Evolutionary conservation across 352 stramenopile species (phyloP).

Genomic region (Globisporangium megalacanthum): DNA sequence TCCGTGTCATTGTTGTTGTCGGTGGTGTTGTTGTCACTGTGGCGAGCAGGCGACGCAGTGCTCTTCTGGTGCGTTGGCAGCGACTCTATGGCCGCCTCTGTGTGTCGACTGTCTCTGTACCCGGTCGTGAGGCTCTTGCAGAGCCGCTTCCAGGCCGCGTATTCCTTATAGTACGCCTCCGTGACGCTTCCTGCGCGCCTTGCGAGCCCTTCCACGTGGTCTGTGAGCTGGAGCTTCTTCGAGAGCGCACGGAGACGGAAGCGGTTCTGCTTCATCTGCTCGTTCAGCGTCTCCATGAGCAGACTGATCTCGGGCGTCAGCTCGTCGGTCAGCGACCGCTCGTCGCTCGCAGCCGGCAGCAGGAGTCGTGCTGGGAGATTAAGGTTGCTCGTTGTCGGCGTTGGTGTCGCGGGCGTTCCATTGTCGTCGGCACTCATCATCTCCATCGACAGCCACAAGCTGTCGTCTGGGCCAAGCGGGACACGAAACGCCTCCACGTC

Average conservation of each 20-base stretch:
- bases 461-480: conserved; percentile 21
- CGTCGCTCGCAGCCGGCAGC: neutral
- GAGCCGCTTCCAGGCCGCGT: conserved; percentile 69
- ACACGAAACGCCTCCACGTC: conserved; percentile 42
- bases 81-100: conserved; percentile 1
- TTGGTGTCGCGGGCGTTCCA: neutral
- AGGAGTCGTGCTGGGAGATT: neutral
- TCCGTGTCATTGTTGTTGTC: conserved; percentile 25
- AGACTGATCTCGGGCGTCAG: conserved; percentile 72
- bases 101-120: conserved; percentile 28
- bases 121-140: conserved; percentile 63
- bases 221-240: conserved; percentile 31
- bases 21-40: conserved; percentile 18
- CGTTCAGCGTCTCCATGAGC: conserved; percentile 66
- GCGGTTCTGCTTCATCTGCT: conserved; percentile 72
- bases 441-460: conserved; percentile 60
- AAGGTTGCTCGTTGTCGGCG: neutral
- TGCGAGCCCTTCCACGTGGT: conserved; percentile 13
- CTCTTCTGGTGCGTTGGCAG: conserved; percentile 8
- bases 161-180: conserved; percentile 73
- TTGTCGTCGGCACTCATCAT: neutral
- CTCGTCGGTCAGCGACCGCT: conserved; percentile 31
- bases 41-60: conserved; percentile 15
- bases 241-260: conserved; percentile 46
- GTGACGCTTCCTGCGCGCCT: conserved; percentile 17